These are phyloP conservation scores for Apocynum venetum DNA, from an alignment of 257 asterid species.

Conservation along the genomic window DNA sequence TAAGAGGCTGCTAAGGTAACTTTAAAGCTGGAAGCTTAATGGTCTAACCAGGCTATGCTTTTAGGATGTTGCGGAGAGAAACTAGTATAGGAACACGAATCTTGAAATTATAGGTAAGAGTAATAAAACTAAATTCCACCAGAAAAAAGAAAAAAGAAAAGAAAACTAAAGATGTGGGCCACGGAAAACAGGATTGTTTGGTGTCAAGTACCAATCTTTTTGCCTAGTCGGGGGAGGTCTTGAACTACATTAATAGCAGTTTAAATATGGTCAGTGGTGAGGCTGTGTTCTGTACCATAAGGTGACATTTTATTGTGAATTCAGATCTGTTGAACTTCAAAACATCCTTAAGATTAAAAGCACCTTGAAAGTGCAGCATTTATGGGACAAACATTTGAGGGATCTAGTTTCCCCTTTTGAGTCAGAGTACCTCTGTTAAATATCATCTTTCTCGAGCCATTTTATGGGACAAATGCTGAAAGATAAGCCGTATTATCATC, in stretches of 20 bases:
- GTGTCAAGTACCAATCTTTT: background rate
- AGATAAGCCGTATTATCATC: background rate
- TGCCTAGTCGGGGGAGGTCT: background rate
- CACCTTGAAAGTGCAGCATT: background rate
- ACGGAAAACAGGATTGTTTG: background rate
- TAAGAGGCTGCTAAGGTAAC: background rate
- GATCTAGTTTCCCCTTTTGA: background rate
- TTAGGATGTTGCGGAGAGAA: background rate
- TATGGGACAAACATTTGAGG: too few species aligned
- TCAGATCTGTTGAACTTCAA: background rate
- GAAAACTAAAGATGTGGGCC: background rate
- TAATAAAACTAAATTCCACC: background rate
- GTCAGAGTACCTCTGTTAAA: background rate
- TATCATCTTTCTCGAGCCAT: background rate
- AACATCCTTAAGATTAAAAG: background rate
- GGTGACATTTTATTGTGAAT: background rate
- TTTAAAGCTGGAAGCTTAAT: background rate
- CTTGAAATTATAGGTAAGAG: background rate
- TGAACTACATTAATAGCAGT: background rate
- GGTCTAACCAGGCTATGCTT: background rate
- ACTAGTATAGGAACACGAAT: background rate
- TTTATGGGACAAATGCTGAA: background rate
- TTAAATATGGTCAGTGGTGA: background rate
- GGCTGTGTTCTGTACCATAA: background rate
- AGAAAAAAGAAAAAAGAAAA: too few species aligned